Conservation (phyloP, 202 grass and related monocot species). For the Brachypodium distachyon region DNA sequence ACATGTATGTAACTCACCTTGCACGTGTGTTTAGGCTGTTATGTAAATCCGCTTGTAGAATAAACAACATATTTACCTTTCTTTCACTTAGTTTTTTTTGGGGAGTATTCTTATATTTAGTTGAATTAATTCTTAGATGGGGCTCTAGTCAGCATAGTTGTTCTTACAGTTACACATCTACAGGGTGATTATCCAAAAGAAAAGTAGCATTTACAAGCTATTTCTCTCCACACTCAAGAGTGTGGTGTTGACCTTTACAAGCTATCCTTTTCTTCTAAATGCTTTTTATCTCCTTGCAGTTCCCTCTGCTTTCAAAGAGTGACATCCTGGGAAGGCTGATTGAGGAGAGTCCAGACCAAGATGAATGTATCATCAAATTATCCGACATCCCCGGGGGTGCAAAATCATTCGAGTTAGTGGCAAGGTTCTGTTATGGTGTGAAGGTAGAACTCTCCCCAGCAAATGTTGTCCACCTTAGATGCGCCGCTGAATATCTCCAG, state of each 20-base stretch:
- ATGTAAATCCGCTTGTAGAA: background rate
- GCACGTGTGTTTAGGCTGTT: background rate
- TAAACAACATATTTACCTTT: background rate
- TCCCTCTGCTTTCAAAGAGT: constrained; percentile 70
- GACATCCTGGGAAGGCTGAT: constrained; percentile 60
- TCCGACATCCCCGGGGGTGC: constrained; percentile 49
- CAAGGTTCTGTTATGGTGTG: constrained; percentile 58
- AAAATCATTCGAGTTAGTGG: constrained; percentile 67
- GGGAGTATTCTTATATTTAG: background rate
- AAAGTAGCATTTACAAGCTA: background rate
- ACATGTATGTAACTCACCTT: background rate
- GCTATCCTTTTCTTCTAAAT: background rate
- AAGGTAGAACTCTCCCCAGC: constrained; percentile 59
- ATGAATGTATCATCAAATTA: constrained; percentile 37
- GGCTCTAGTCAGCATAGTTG: background rate
- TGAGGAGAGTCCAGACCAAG: constrained; percentile 40
- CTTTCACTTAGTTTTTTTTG: too few species aligned
- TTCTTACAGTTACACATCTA: background rate
- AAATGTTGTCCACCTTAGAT: constrained; percentile 54
- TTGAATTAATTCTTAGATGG: background rate
- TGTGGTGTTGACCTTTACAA: background rate
- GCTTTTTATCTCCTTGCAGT: constrained; percentile 37
- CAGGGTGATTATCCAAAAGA: background rate
- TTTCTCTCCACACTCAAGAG: background rate
- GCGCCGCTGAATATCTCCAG: constrained; percentile 53